Conservation (phyloP, 192 early-diverging fungal species). For the Lobosporangium transversale region DNA sequence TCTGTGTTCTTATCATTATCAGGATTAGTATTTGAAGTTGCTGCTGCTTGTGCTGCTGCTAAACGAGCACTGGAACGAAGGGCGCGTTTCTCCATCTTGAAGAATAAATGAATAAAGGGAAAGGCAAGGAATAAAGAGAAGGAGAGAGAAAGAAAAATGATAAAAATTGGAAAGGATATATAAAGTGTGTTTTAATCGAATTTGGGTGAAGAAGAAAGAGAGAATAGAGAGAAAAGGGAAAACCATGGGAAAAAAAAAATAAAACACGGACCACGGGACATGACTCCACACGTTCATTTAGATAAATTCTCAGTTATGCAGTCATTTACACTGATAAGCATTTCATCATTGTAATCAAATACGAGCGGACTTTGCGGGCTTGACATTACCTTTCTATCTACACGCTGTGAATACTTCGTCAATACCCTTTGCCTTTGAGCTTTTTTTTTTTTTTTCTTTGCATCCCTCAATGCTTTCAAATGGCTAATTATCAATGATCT, state of each 20-base stretch:
- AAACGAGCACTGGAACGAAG: constrained; percentile 37
- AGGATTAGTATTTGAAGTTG: background rate
- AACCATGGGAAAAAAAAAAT: constrained; percentile 9
- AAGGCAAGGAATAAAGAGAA: background rate
- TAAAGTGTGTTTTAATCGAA: too few species aligned
- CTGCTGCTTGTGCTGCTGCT: constrained; percentile 20
- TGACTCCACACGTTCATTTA: background rate
- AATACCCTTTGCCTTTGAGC: background rate
- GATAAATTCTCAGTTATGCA: background rate
- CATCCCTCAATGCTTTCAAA: background rate
- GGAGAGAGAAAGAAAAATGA: background rate
- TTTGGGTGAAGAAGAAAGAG: too few species aligned
- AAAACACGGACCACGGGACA: constrained; percentile 8
- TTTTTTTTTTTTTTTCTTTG: background rate
- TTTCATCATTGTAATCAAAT: too few species aligned
- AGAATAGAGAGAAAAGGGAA: background rate
- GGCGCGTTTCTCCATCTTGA: constrained; percentile 38
- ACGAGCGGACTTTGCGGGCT: too few species aligned
- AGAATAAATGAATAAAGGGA: background rate
- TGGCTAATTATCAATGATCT: too few species aligned
- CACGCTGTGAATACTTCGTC: background rate
- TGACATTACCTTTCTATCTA: too few species aligned
- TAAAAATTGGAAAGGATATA: too few species aligned
- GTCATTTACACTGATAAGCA: too few species aligned
- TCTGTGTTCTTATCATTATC: constrained; percentile 37